phyloP scores from a whole-genome alignment of 306 rosid genomes.

The Lathyrus aphaca region DNA sequence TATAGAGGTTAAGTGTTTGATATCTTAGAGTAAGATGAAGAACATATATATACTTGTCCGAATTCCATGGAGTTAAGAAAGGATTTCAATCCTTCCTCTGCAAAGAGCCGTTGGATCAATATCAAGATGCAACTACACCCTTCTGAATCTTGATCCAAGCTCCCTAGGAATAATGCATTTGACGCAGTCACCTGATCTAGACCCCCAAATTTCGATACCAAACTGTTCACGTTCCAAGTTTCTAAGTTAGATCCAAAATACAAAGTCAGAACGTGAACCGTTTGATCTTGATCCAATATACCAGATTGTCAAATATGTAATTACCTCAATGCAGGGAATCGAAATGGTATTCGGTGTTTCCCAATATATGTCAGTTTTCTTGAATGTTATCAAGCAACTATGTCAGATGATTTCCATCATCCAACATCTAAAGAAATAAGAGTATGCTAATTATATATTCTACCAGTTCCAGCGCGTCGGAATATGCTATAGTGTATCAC shows the following conservation, averaged over 20 bases:
- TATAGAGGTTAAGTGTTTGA: conserved; percentile 10
- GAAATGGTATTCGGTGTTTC: neutral
- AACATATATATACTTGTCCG: neutral
- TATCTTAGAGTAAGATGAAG: neutral
- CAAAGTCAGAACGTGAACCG: neutral
- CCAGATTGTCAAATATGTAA: neutral
- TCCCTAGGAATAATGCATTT: neutral
- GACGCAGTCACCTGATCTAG: neutral
- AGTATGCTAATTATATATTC: conserved; percentile 1
- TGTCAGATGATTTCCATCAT: conserved; percentile 5
- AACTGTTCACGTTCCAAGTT: neutral
- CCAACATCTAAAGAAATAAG: conserved; percentile 6
- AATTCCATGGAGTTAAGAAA: neutral
- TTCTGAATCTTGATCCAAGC: neutral
- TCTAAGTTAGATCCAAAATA: neutral
- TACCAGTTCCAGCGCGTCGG: neutral
- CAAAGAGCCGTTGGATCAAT: neutral
- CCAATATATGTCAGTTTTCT: conserved; percentile 4
- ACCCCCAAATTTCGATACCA: neutral
- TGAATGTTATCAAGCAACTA: conserved; percentile 1
- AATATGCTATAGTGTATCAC: neutral
- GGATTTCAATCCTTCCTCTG: neutral
- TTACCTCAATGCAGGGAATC: neutral
- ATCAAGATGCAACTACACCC: neutral
- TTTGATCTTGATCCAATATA: neutral